These are phyloP conservation scores for Terfezia boudieri DNA, from an alignment of 495 filamentous ascomycete species.

Conservation along the genomic window DNA sequence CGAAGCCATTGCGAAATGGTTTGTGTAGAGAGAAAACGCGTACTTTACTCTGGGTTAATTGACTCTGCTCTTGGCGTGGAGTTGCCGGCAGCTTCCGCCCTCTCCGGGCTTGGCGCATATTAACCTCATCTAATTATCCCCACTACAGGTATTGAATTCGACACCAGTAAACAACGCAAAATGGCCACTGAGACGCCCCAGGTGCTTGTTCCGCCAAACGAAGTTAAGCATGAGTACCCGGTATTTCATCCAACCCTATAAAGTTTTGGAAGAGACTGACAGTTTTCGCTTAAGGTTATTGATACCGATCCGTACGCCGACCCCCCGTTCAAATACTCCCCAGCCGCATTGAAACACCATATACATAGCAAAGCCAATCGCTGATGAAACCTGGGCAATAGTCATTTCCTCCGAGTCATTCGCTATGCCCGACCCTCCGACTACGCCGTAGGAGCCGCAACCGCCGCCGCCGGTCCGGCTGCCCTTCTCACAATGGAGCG, in stretches of 20 bases:
- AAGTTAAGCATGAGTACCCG: constrained; percentile 52
- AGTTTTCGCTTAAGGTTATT: constrained; percentile 44
- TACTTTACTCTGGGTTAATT: neutral
- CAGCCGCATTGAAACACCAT: neutral
- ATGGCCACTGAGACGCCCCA: constrained; percentile 1
- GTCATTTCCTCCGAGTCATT: constrained; percentile 75
- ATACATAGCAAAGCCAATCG: neutral
- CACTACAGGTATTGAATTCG: no score
- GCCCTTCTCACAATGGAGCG: constrained; percentile 50
- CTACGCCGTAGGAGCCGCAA: constrained; percentile 44
- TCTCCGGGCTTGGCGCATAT: no score
- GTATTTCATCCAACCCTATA: constrained; percentile 28
- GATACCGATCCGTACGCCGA: constrained; percentile 79
- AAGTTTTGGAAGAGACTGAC: neutral
- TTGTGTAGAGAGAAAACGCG: constrained; percentile 13
- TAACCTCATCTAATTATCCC: no score
- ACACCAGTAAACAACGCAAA: neutral
- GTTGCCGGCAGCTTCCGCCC: no score
- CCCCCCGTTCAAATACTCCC: neutral
- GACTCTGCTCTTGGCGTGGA: no score
- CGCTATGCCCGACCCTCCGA: constrained; percentile 67
- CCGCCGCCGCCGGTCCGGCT: constrained; percentile 40
- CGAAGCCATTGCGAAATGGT: neutral
- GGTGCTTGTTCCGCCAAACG: constrained; percentile 46
- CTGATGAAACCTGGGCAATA: constrained; percentile 21